Evolutionary conservation across 2,329 filamentous ascomycete genomes (phyloP), one percentile per base, ranked within the genome.

Genomic region (Pseudophaeomoniella oleicola): DNA sequence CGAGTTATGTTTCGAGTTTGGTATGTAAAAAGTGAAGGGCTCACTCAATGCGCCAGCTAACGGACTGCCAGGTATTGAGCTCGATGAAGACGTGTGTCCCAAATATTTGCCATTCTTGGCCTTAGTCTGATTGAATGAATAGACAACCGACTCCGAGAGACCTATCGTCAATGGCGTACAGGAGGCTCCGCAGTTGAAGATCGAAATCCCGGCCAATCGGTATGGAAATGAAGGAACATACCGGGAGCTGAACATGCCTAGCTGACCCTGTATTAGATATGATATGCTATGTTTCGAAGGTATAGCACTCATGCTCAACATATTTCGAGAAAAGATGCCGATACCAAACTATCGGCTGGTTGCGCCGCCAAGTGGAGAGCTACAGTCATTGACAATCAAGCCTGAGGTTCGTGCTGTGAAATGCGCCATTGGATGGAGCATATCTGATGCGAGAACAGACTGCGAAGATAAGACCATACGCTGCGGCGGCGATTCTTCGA

Each of bases 221-320:
- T 87, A 77, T 63, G 77, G 22, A 4, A 22, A 35, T 11, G 15
- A 18, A 17, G 6, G 33, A 17, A 49, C 18, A 19, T 19, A 10
- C 16, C 34, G 13, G 18, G 37, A 37, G 18, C 12, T 32, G 19
- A 32, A 13, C 30, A 13, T 44, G 30, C 48, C 46, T 56, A 41
- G 56, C n/a, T n/a, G n/a, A n/a, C n/a, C 39, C 39, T 4, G 36
- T 18, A 32, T 16, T 44, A 64, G 72, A 62, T 81, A 80, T 69
- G 76, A 96, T 54, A 86, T 96, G 78, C 75, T 98, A 38, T 96
- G 88, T 63, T 93, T 93, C 63, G 90, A 96, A 66, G 88, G 88
- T 43, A 94, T 96, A 56, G 81, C 84, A 47, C 73, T 94, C 58
- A 93, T 93, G 72, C 73, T 96, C 49, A 94, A 94, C 59, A 83